Evolutionary conservation across 345 rosid genomes (phyloP), one percentile per base, ranked within the genome.

Genomic region (Anastatica hierochuntica): DNA sequence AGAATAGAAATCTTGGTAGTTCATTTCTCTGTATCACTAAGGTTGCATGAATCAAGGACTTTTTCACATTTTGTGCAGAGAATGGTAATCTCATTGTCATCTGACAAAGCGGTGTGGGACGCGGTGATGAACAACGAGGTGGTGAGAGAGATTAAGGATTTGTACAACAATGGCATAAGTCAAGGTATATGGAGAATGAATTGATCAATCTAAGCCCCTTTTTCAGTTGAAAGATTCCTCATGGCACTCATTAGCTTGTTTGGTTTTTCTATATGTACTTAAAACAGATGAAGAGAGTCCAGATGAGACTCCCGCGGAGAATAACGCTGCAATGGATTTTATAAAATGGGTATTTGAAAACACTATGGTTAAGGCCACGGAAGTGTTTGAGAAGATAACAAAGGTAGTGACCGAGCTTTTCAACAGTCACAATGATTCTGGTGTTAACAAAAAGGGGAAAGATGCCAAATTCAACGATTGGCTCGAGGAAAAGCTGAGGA

Each of bases 21-120:
- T n/a, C n/a, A n/a, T n/a, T n/a, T n/a, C n/a, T n/a, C n/a, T n/a
- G 27, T 24, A 35, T 44, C 8, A 13, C 3, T n/a, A 16, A 49
- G 13, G 18, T 17, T 49, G 6, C n/a, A 30, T 34, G 37, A 56
- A 11, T 17, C n/a, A 34, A 56, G 6, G 8, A 34, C 2, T 43
- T 3, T 43, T 14, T 29, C 7, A 52, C 46, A 15, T 38, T 35
- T 43, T 35, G 6, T 60, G 63, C 80, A 87, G 96, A 79, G 62
- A 70, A 90, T 84, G 95, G 98, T 88, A 9, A 23, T 78, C 49
- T 90, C 98, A 16, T 54, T 90, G 63, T 83, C 96, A 15, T 84
- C 96, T 1, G 98, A 90, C 51, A 72, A 64, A 76, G 79, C 84
- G 64, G 95, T 90, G 11, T 87, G 98, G 98, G 73, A 84, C 58